phyloP scores from a whole-genome alignment of 2,329 filamentous ascomycete species.

The Alternaria arbusti region DNA sequence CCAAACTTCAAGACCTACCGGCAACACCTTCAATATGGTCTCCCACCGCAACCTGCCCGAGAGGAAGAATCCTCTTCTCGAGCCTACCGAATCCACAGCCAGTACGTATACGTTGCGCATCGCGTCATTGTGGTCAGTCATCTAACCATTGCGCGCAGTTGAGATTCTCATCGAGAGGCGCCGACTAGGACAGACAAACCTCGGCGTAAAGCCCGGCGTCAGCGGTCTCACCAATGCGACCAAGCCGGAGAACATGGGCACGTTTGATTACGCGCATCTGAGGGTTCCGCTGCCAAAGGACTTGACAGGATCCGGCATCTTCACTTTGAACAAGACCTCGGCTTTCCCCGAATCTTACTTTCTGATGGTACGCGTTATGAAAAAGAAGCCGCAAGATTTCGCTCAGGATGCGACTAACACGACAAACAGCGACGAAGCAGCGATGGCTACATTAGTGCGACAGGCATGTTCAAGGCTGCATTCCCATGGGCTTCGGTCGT shows the following conservation, averaged over 20 bases:
- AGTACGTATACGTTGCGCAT: constrained; percentile 60
- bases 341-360: constrained; percentile 88
- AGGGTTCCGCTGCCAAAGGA: constrained; percentile 91
- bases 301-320: constrained; percentile 86
- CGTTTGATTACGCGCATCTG: constrained; percentile 95
- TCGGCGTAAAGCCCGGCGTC: constrained; percentile 80
- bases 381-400: constrained; percentile 4
- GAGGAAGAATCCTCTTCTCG: constrained; percentile 70
- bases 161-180: constrained; percentile 76
- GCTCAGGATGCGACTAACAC: constrained; percentile 36
- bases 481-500: constrained; percentile 77
- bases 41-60: constrained; percentile 61
- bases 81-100: constrained; percentile 64
- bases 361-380: constrained; percentile 71
- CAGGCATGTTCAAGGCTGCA: constrained; percentile 90
- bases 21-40: constrained; percentile 36
- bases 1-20: not conserved
- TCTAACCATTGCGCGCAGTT: constrained; percentile 45
- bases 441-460: constrained; percentile 84
- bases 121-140: constrained; percentile 22
- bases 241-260: constrained; percentile 75
- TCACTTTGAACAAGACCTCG: constrained; percentile 70
- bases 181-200: constrained; percentile 89
- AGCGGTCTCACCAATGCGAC: constrained; percentile 73
- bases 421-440: constrained; percentile 72